Evolutionary conservation across 1,284 basidiomycete species (phyloP).

Genomic region (Malassezia pachydermatis): DNA sequence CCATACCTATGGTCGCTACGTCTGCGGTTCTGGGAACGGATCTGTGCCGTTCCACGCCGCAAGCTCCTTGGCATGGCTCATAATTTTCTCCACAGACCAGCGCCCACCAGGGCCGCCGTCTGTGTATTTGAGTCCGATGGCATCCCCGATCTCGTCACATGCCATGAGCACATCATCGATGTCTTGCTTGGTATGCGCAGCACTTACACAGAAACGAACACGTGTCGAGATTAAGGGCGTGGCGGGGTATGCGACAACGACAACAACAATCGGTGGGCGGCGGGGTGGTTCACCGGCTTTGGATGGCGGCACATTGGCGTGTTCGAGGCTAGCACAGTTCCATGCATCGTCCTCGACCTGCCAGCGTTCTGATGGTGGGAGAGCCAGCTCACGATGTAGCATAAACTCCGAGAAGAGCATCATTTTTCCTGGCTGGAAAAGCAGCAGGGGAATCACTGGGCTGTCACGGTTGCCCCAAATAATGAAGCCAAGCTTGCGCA

Average conservation of each 20-base stretch:
- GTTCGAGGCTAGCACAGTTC: slow-evolving; percentile 11
- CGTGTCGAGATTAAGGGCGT: slow-evolving; percentile 81
- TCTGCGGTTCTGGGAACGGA: slow-evolving; percentile 9
- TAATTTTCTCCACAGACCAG: slow-evolving; percentile 73
- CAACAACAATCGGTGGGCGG: slow-evolving; percentile 41
- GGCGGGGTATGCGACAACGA: slow-evolving; percentile 56
- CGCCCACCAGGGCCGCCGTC: slow-evolving; percentile 60
- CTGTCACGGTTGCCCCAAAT: slow-evolving; percentile 83
- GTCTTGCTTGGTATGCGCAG: slow-evolving; percentile 93
- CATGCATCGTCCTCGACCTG: slow-evolving; percentile 14
- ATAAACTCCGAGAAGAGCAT: slow-evolving; percentile 43
- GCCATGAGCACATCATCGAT: slow-evolving; percentile 76
- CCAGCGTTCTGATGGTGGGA: slow-evolving; percentile 37
- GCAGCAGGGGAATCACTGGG: slow-evolving; percentile 81
- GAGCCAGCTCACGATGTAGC: slow-evolving; percentile 31
- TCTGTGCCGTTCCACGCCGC: slow-evolving; percentile 51
- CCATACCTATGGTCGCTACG: too few species aligned
- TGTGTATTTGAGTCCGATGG: slow-evolving; percentile 66
- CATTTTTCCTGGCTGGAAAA: slow-evolving; percentile 69
- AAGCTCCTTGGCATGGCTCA: slow-evolving; percentile 64
- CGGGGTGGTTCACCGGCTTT: slow-evolving; percentile 21
- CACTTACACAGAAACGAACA: slow-evolving; percentile 86
- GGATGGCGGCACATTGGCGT: slow-evolving; percentile 19
- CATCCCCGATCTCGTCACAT: slow-evolving; percentile 81
- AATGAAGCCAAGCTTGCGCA: slow-evolving; percentile 91